Evolutionary conservation across 202 grass and related monocot species (phyloP).

Genomic region (Setaria viridis): DNA sequence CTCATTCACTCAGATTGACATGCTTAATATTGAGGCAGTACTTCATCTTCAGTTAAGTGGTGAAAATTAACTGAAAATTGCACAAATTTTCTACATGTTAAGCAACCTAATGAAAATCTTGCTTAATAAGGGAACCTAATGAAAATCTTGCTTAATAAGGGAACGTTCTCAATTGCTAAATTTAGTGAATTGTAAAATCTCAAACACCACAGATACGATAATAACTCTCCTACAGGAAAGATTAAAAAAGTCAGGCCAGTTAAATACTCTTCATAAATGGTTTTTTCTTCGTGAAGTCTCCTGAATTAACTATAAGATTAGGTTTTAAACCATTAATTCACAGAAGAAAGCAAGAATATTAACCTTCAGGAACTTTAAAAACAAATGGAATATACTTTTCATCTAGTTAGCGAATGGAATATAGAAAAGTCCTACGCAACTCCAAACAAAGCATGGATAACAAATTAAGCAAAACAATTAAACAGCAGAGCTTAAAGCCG

Average conservation of each 20-base stretch:
- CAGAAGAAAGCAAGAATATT: background rate
- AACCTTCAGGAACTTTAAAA: background rate
- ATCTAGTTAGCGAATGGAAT: slow-evolving; percentile 4
- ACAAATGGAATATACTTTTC: background rate
- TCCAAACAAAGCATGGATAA: background rate
- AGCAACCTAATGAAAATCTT: background rate
- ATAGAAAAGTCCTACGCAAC: background rate
- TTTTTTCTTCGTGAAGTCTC: background rate
- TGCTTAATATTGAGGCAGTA: background rate
- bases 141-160: background rate
- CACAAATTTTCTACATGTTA: background rate
- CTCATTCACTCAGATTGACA: background rate
- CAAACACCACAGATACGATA: background rate
- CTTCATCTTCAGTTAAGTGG: background rate
- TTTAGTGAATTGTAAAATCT: background rate
- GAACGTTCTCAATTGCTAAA: background rate
- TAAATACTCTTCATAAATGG: background rate
- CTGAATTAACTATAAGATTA: background rate
- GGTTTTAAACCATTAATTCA: background rate
- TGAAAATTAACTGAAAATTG: slow-evolving; percentile 4
- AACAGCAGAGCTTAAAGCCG: background rate
- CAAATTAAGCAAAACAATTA: background rate
- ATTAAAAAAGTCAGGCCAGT: background rate
- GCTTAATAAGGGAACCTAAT: background rate
- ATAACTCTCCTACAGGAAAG: background rate